Evolutionary conservation across 305 asterid genomes (phyloP), one percentile per base, ranked within the genome.

Genomic region (Withania somnifera): DNA sequence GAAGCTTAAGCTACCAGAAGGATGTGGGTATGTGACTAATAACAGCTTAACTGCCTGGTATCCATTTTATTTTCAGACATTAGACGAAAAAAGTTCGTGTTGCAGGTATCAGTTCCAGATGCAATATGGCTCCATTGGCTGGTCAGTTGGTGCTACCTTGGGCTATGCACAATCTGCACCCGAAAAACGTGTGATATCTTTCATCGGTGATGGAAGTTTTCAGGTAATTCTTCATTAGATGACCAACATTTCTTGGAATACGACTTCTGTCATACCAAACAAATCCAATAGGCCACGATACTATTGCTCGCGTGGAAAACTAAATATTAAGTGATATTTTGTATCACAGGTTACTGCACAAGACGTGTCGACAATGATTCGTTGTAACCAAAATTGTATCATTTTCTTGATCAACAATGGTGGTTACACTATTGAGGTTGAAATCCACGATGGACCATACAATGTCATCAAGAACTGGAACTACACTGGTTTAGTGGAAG

Each of bases 201-300:
- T 89, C 90, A 91, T 91, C 8, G 95, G 92, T 8, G 95, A 91
- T 76, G 95, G 95, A 34, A 91, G 95, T 81, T 91, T 91, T 51
- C 95, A 91, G 91, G 95, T 89, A 80, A 80, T 14, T 50, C 19
- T 51, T 45, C 51, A 58, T 1, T 38, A 30, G 45, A 36, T 10
- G 11, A 26, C 14, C 10, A 17, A 36, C 1, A 22, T 5, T 67
- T 53, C 20, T 17, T 9, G 64, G 11, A 22, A 69, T 14, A 26
- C 28, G 40, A 50, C 79, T 73, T 73, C 0, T 1, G 1, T 73
- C 79, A 7, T 26, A 73, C 60, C 42, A 73, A 11, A 73, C 58
- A 71, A n/a, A n/a, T n/a, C n/a, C n/a, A n/a, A n/a, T n/a, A n/a
- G n/a, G n/a, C n/a, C n/a, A n/a, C n/a, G n/a, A n/a, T n/a, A n/a